Percentiles rank a stretch among this genome's conserved stretches.
Conservation (phyloP, 202 grass and related monocot genomes). For the Cymbopogon flexuosus region DNA sequence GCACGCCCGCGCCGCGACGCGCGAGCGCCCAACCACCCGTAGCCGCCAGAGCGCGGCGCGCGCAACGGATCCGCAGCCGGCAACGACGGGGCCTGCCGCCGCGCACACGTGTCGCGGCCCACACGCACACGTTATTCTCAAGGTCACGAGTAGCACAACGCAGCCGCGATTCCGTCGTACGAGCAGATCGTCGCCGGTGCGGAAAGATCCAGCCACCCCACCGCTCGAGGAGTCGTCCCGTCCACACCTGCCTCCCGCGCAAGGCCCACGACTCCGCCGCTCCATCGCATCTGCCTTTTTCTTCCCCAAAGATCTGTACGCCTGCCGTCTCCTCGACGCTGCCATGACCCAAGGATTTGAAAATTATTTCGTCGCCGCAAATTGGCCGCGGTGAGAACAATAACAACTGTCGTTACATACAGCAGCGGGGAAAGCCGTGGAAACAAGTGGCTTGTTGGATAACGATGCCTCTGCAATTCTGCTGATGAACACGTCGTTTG, state of each 20-base stretch:
- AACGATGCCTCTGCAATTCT: neutral
- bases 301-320: neutral
- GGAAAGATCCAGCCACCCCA: conserved; percentile 31
- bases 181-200: conserved; percentile 34
- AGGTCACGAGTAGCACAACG: conserved; percentile 33
- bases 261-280: neutral
- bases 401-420: neutral
- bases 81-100: conserved; percentile 6
- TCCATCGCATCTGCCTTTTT: neutral
- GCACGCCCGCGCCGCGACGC: neutral
- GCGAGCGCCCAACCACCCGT: neutral
- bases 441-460: neutral
- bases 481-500: neutral
- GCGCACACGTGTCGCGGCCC: conserved; percentile 39
- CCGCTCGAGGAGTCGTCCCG: conserved; percentile 5
- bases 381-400: neutral
- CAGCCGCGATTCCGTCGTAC: conserved; percentile 31
- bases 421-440: neutral
- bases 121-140: conserved; percentile 53
- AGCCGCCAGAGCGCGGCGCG: neutral
- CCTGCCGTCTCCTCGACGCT: neutral
- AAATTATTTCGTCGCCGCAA: neutral
- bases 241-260: conserved; percentile 36
- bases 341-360: neutral
- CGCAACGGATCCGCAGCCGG: neutral